Evolutionary conservation across 2,329 filamentous ascomycete species (phyloP), one percentile per base, ranked within the genome.

Genomic region (Conoideocrella luteorostrata): DNA sequence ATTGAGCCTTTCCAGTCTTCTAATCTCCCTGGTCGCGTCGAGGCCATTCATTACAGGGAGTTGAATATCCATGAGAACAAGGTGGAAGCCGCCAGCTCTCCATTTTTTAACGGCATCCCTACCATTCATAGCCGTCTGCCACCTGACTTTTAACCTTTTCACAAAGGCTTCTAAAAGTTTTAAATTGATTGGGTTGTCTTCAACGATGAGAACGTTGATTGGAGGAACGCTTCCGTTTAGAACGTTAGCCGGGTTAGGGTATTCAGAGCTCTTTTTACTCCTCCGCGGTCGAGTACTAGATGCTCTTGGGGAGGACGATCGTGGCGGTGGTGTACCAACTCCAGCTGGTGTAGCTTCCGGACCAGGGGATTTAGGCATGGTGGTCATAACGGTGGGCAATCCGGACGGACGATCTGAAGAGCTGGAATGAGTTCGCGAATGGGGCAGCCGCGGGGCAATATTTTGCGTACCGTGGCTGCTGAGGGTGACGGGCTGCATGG

Each of bases 51-150:
- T 96, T 56, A 96, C 84, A 4, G 93, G 93, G 45, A 98, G 74
- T 61, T 97, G 93, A 52, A 98, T 97, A 62, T 98, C 93, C 93
- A 98, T 98, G 43, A 98, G 71, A 13, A 98, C 93, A 51, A 98
- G 69, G 67, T 98, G 93, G 59, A 95, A 97, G 1, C 93, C 93
- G 28, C 93, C 93, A 4, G 77, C 76, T 44, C 87, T 82, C 91
- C 93, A 98, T 66, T 95, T 96, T 48, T 79, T 84, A 22, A 97
- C 89, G 2, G 93, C 93, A 52, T 96, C 91, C 50, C 84, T 81
- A 20, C 93, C 93, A 61, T 97, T 95, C 75, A 94, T 88, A 29
- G 93, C 93, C n/a, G 88, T 94, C 64, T 93, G 86, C 89, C 91
- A 97, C 26, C 93, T 80, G 6, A 98, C 93, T 59, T 95, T 96